Percentiles rank a stretch among this genome's conserved stretches.
phyloP scores from a whole-genome alignment of 2,329 filamentous ascomycete species.

The Trichoderma sp. region DNA sequence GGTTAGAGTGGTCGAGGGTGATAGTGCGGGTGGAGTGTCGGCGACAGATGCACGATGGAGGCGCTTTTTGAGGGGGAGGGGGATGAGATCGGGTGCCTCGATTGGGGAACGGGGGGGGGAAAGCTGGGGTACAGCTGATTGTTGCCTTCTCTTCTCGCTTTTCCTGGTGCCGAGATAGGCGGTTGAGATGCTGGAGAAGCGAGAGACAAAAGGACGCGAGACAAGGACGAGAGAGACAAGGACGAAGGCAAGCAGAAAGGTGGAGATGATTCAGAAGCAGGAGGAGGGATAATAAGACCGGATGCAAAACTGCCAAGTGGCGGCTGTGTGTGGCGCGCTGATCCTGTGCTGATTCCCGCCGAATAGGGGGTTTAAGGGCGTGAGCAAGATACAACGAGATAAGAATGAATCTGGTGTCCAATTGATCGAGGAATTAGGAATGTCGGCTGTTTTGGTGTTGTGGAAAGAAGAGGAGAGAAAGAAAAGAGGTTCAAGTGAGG shows the following conservation, averaged over 20 bases:
- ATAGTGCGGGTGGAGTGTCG: conserved; percentile 18
- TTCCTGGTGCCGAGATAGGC: neutral
- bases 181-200: conserved; percentile 3
- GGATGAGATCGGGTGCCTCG: too few species aligned
- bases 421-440: neutral
- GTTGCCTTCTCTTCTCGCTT: too few species aligned
- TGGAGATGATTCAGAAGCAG: neutral
- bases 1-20: too few species aligned
- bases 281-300: neutral
- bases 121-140: too few species aligned
- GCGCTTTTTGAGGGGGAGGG: conserved; percentile 1
- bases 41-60: conserved; percentile 24
- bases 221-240: neutral
- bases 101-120: too few species aligned
- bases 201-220: conserved; percentile 1
- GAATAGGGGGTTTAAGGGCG: conserved; percentile 13
- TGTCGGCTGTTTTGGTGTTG: neutral
- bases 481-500: neutral
- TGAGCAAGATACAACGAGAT: neutral
- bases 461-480: neutral
- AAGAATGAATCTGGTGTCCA: neutral
- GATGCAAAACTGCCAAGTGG: conserved; percentile 4
- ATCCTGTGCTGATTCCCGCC: neutral
- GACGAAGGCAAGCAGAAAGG: conserved; percentile 16
- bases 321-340: conserved; percentile 15